These are phyloP conservation scores for Agaricus sinodeliciosus DNA, from an alignment of 768 basidiomycete species.

Conservation along the genomic window DNA sequence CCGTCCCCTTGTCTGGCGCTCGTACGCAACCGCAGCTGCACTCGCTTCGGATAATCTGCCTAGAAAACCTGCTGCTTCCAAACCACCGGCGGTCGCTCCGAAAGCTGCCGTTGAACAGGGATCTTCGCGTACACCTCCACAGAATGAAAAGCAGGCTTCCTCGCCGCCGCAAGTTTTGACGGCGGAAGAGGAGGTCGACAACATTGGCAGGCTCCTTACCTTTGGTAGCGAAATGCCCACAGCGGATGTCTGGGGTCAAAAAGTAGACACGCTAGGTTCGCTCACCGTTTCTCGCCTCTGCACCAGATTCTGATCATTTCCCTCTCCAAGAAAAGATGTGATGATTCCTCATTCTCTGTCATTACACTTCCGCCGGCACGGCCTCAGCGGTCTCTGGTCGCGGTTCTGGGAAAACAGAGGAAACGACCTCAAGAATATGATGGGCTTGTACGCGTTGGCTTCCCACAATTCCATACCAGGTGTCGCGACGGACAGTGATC, in stretches of 20 bases:
- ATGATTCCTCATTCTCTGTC: conserved; percentile 23
- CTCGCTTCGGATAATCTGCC: conserved; percentile 1
- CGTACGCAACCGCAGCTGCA: not conserved
- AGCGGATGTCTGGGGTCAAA: conserved; percentile 36
- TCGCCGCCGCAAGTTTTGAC: not conserved
- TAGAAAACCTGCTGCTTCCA: not conserved
- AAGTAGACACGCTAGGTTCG: conserved; percentile 33
- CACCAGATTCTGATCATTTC: conserved; percentile 6
- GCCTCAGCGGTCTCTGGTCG: conserved; percentile 18
- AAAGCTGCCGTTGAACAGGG: not conserved
- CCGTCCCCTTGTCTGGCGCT: not conserved
- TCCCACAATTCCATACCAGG: conserved; percentile 28
- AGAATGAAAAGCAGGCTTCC: too few species aligned
- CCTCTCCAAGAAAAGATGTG: conserved; percentile 34
- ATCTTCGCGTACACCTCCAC: too few species aligned
- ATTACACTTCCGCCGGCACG: conserved; percentile 9
- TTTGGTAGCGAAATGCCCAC: conserved; percentile 29
- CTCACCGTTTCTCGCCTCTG: not conserved
- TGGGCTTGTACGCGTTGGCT: conserved; percentile 27
- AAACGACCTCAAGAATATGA: conserved; percentile 26
- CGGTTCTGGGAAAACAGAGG: conserved; percentile 24
- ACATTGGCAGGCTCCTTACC: conserved; percentile 29
- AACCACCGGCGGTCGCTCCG: not conserved
- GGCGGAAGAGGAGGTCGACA: conserved; percentile 28
- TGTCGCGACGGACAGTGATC: conserved; percentile 15